phyloP scores from a whole-genome alignment of 768 basidiomycete species.

The Phanerodontia chrysosporium region DNA sequence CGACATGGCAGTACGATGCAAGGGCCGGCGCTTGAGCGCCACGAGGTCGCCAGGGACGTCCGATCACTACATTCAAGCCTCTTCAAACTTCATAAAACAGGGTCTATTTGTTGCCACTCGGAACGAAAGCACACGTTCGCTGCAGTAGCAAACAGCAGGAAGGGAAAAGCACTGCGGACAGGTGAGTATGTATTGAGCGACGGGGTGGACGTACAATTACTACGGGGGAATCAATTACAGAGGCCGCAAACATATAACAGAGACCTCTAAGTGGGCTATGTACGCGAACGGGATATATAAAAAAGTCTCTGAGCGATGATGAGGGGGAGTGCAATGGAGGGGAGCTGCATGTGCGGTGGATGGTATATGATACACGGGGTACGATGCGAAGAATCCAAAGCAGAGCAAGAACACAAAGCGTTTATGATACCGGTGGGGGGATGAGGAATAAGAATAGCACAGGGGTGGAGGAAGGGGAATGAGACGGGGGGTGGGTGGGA shows the following conservation, averaged over 20 bases:
- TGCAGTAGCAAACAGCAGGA: background rate
- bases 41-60: too few relatives aligned
- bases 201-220: background rate
- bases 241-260: slow-evolving; percentile 5
- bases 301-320: slow-evolving; percentile 7
- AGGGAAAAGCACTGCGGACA: background rate
- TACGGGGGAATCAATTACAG: slow-evolving; percentile 1
- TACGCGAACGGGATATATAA: background rate
- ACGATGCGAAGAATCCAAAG: slow-evolving; percentile 8
- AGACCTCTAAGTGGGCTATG: background rate
- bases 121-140: too few relatives aligned
- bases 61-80: too few relatives aligned
- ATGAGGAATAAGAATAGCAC: background rate
- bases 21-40: too few relatives aligned
- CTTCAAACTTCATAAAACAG: too few relatives aligned
- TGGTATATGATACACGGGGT: slow-evolving; percentile 11
- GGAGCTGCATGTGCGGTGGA: slow-evolving; percentile 6
- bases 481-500: background rate
- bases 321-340: slow-evolving; percentile 1
- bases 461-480: background rate
- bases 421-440: background rate
- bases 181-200: background rate
- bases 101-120: too few relatives aligned
- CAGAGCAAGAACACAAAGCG: slow-evolving; percentile 2
- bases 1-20: too few relatives aligned